Evolutionary conservation across 768 basidiomycete genomes (phyloP).

Genomic region (Cubamyces lactineus): DNA sequence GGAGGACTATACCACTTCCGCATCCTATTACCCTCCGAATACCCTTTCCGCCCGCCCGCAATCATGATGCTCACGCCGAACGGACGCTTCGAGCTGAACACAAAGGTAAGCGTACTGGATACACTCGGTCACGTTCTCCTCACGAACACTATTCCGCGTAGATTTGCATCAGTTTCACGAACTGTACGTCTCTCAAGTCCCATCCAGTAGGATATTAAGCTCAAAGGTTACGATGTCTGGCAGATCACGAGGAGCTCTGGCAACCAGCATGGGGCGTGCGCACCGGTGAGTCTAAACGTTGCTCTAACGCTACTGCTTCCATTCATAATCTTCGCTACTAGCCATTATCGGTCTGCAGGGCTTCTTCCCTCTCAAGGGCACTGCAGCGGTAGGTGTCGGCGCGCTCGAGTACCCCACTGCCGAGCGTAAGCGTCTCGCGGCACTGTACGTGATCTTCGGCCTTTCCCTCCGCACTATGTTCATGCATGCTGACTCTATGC

Average conservation of each 20-base stretch:
- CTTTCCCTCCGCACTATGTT: not conserved
- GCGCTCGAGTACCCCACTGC: slow-evolving; percentile 76
- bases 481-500: not conserved
- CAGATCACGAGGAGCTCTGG: slow-evolving; percentile 96
- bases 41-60: slow-evolving; percentile 95
- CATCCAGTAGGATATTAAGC: slow-evolving; percentile 25
- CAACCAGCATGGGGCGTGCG: slow-evolving; percentile 98
- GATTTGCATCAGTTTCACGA: slow-evolving; percentile 95
- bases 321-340: slow-evolving; percentile 34
- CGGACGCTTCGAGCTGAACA: slow-evolving; percentile 95
- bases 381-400: slow-evolving; percentile 85
- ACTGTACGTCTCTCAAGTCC: slow-evolving; percentile 56
- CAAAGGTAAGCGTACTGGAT: slow-evolving; percentile 63
- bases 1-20: slow-evolving; percentile 97
- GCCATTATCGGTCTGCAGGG: slow-evolving; percentile 89
- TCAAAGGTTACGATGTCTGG: not conserved
- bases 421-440: slow-evolving; percentile 80
- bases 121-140: too few species aligned
- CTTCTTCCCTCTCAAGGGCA: slow-evolving; percentile 88
- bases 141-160: too few species aligned
- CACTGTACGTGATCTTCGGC: slow-evolving; percentile 54
- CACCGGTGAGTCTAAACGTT: slow-evolving; percentile 60
- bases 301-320: not conserved
- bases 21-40: slow-evolving; percentile 87
- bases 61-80: slow-evolving; percentile 96